phyloP scores from a whole-genome alignment of 305 asterid genomes.

The Fraxinus sp. region DNA sequence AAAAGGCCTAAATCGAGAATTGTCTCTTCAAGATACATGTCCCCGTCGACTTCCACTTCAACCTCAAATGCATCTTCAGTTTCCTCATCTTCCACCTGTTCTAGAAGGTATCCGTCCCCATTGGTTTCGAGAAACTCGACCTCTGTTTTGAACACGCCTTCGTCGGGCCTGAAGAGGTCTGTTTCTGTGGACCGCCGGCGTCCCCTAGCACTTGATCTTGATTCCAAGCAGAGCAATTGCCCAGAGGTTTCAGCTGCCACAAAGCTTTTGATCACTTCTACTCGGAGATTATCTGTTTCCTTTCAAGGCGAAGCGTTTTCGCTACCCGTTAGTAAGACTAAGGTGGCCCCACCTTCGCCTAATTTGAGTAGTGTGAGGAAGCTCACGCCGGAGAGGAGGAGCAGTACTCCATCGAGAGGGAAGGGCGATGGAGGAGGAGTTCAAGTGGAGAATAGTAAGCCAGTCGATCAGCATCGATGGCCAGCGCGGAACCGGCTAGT shows the following conservation, averaged over 20 bases:
- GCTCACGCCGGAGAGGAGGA: conserved; percentile 67
- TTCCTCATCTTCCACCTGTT: conserved; percentile 54
- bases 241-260: conserved; percentile 74
- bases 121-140: conserved; percentile 58
- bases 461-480: conserved; percentile 82
- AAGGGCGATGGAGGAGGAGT: conserved; percentile 64
- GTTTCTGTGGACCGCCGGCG: conserved; percentile 83
- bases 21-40: conserved; percentile 84
- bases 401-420: conserved; percentile 55
- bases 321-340: conserved; percentile 77
- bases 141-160: conserved; percentile 42
- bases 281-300: conserved; percentile 84
- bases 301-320: conserved; percentile 93
- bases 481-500: conserved; percentile 58
- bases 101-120: conserved; percentile 79
- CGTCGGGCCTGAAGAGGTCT: conserved; percentile 59
- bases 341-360: conserved; percentile 67
- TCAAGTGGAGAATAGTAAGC: conserved; percentile 65
- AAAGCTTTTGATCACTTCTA: conserved; percentile 69
- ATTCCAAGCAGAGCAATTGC: conserved; percentile 43
- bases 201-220: conserved; percentile 63
- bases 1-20: conserved; percentile 74
- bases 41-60: no score
- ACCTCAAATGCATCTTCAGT: conserved; percentile 62
- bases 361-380: conserved; percentile 60